Conservation (phyloP, 495 filamentous ascomycete genomes). For the Astrocystis sublimbata region DNA sequence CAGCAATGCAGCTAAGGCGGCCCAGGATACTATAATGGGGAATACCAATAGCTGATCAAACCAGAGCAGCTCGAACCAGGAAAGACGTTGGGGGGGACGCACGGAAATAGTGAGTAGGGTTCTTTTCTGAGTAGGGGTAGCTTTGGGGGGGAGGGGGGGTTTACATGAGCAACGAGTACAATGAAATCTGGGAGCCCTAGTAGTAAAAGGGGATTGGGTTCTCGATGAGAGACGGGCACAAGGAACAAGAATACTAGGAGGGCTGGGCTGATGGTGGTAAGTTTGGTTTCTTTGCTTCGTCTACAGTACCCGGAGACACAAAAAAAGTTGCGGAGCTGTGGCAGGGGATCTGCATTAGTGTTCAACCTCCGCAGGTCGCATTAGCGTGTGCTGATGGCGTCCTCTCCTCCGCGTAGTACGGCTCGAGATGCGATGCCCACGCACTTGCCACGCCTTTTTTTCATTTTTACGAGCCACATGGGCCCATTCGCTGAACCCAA, state of each 20-base stretch:
- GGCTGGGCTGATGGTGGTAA: conserved; percentile 13
- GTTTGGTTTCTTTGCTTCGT: neutral
- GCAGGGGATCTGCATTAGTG: conserved; percentile 12
- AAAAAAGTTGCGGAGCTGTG: conserved; percentile 3
- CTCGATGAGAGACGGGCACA: neutral
- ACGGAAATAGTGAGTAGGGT: conserved; percentile 3
- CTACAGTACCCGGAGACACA: neutral
- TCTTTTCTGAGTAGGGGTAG: neutral
- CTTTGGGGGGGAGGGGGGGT: neutral
- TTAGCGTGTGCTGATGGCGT: conserved; percentile 11
- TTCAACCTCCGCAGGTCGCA: conserved; percentile 13
- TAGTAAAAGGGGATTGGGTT: neutral
- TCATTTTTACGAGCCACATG: neutral
- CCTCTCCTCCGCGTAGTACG: conserved; percentile 7
- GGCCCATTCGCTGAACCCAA: neutral
- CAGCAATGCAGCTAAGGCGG: conserved; percentile 7
- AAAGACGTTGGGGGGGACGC: neutral
- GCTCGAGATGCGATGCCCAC: neutral
- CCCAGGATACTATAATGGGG: conserved; percentile 8
- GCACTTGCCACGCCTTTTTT: neutral
- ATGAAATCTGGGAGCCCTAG: neutral
- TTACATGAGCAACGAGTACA: too few species aligned
- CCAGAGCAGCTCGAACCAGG: neutral
- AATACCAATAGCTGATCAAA: conserved; percentile 14
- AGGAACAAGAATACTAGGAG: too few species aligned